Evolutionary conservation across 2,329 filamentous ascomycete species (phyloP), one percentile per base, ranked within the genome.

Genomic region (Hirsutella minnesotensis): DNA sequence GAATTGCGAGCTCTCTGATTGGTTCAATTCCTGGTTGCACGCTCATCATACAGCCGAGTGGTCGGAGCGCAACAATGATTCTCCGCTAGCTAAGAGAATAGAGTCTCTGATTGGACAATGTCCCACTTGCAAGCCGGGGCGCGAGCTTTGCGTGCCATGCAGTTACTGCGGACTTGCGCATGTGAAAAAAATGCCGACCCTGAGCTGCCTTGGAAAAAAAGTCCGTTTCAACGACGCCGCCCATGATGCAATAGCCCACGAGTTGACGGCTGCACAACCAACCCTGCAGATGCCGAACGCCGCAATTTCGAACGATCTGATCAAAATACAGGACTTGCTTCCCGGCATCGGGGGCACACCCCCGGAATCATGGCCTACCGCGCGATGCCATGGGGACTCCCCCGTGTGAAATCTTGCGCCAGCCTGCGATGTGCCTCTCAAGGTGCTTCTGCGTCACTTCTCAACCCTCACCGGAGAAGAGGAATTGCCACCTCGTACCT

Each of bases 1-100:
- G 58, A 68, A 72, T 65, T 68, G 58, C 53, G 50, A 55, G 51
- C 46, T 50, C 46, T 52, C 44, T 66, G 59, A 73, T 73, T 73
- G 70, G 70, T 46, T 55, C 47, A 33, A 10, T 29, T 29, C 42
- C 41, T 55, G 50, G 53, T 56, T 51, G 47, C 42, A 12, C 43
- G 20, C 30, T 49, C 51, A 48, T 47, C 54, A 53, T 53, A 50
- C 48, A 49, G 45, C 51, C 53, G 53, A 51, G 43, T 47, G 30
- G 38, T 38, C 50, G 51, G 46, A 39, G 21, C 49, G 59, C 51
- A 60, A 58, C 42, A 60, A 57, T 41, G 33, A 49, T 51, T 37
- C 44, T 50, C 56, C 53, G 49, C 12, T n/a, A 34, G 30, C 10
- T 12, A 8, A 35, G 22, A 7, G 12, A 3, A 16, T 12, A 9